Conservation (phyloP, 108 stramenopile species). For the Epithemia pelagica region DNA sequence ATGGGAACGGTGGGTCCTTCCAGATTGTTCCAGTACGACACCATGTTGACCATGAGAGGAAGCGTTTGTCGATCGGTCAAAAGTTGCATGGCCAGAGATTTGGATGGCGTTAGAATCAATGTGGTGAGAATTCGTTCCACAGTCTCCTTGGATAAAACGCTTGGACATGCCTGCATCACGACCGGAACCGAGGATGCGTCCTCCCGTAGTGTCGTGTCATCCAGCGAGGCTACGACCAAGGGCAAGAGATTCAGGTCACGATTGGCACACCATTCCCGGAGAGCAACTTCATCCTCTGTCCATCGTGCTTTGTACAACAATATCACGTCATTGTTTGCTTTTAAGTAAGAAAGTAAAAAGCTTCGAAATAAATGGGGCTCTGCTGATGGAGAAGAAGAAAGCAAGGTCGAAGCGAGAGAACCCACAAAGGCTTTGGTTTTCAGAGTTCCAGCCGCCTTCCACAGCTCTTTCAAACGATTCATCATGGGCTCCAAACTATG, state of each 20-base stretch:
- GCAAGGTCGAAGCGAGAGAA: background rate
- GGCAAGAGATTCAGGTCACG: no score
- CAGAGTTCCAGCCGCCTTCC: background rate
- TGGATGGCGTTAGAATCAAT: background rate
- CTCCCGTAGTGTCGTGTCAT: no score
- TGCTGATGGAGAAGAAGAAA: no score
- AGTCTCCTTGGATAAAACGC: background rate
- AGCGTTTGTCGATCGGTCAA: background rate
- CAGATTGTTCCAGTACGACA: background rate
- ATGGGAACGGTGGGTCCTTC: conserved; percentile 22
- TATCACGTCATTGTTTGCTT: no score
- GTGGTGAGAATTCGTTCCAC: background rate
- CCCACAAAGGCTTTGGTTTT: background rate
- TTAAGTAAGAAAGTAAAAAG: no score
- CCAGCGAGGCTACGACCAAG: no score
- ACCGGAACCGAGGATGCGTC: no score
- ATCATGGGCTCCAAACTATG: no score
- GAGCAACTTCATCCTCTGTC: no score
- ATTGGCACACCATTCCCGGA: no score
- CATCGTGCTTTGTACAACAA: no score
- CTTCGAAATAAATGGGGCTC: no score
- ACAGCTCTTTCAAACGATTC: background rate
- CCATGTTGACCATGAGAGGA: background rate
- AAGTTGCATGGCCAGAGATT: background rate
- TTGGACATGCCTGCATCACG: background rate